phyloP scores from a whole-genome alignment of 2,329 filamentous ascomycete genomes.

The Fusarium graminum region DNA sequence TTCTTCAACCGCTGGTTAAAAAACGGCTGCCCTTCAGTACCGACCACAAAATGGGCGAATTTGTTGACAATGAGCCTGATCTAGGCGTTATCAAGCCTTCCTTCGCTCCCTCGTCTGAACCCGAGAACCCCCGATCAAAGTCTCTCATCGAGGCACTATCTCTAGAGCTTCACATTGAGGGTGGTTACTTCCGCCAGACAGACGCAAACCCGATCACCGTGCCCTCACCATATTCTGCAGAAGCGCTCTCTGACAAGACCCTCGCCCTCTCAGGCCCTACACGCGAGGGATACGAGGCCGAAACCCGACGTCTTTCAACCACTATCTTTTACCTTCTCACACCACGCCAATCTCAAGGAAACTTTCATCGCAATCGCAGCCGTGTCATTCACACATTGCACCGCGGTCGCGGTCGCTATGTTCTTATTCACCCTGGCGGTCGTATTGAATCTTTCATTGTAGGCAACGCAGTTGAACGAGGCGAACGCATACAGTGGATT shows the following conservation, averaged over 20 bases:
- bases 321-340: slow-evolving; percentile 76
- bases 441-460: slow-evolving; percentile 74
- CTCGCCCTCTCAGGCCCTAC: slow-evolving; percentile 51
- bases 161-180: slow-evolving; percentile 70
- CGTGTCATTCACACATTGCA: slow-evolving; percentile 76
- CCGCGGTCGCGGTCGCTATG: slow-evolving; percentile 71
- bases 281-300: slow-evolving; percentile 54
- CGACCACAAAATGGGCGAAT: slow-evolving; percentile 29
- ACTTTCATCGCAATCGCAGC: slow-evolving; percentile 73
- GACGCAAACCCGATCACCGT: slow-evolving; percentile 66
- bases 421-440: slow-evolving; percentile 71
- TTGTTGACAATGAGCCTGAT: slow-evolving; percentile 17
- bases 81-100: slow-evolving; percentile 33
- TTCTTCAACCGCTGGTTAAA: background rate
- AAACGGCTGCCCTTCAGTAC: background rate
- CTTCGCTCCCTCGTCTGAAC: slow-evolving; percentile 32
- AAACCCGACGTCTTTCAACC: slow-evolving; percentile 67
- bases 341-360: slow-evolving; percentile 65
- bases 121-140: slow-evolving; percentile 35
- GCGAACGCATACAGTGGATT: slow-evolving; percentile 76
- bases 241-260: slow-evolving; percentile 55
- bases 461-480: slow-evolving; percentile 66
- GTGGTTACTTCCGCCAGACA: slow-evolving; percentile 74
- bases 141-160: slow-evolving; percentile 56
- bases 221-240: slow-evolving; percentile 60